These are phyloP conservation scores for Microdochium paspali DNA, from an alignment of 2,329 filamentous ascomycete species.

Conservation along the genomic window DNA sequence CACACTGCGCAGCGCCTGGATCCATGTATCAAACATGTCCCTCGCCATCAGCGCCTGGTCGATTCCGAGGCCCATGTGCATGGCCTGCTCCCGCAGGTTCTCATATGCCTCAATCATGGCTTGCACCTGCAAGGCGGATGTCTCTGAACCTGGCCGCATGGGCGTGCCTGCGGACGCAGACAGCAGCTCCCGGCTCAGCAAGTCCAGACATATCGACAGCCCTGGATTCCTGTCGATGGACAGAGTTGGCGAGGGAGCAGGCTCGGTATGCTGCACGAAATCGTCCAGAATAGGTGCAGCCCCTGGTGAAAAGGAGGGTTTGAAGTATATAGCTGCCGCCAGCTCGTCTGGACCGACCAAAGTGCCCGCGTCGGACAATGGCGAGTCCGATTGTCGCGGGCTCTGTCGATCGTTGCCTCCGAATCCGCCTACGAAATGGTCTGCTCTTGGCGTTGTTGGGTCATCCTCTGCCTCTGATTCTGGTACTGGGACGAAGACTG, in stretches of 20 bases:
- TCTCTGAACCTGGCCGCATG: constrained; percentile 17
- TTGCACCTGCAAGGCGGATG: constrained; percentile 40
- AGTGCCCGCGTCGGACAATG: constrained; percentile 25
- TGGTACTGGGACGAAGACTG: background rate
- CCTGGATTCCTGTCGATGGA: constrained; percentile 10
- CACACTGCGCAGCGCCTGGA: constrained; percentile 36
- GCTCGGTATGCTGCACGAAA: background rate
- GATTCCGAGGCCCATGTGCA: constrained; percentile 16
- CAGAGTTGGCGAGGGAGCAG: background rate
- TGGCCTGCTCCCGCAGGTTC: constrained; percentile 36
- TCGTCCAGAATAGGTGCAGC: constrained; percentile 18
- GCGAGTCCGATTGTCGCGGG: constrained; percentile 14
- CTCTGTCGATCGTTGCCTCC: constrained; percentile 6
- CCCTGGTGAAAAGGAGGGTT: constrained; percentile 30
- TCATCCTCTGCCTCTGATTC: background rate
- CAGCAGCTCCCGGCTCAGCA: constrained; percentile 40
- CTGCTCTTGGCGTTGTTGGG: constrained; percentile 4
- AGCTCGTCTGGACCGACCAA: constrained; percentile 31
- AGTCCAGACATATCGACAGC: constrained; percentile 39
- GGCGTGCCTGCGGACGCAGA: constrained; percentile 22
- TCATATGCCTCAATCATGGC: constrained; percentile 52
- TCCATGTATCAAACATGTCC: constrained; percentile 40
- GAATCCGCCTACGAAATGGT: constrained; percentile 1
- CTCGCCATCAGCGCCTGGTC: constrained; percentile 22
- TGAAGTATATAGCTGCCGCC: constrained; percentile 29